phyloP scores from a whole-genome alignment of 106 monocot genomes.

The Alisma plantagoaquatica region DNA sequence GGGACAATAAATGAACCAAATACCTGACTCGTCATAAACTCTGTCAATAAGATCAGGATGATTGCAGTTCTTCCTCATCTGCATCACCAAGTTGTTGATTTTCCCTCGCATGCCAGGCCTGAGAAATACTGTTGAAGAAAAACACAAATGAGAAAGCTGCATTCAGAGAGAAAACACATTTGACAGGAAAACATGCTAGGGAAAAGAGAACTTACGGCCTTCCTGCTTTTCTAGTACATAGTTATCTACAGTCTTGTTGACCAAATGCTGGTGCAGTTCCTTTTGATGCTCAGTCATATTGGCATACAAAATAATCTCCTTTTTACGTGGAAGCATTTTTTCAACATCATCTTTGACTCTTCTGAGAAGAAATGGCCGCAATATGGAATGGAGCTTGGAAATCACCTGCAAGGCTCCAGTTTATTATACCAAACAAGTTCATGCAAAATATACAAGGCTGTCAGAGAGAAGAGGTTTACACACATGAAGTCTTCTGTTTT shows the following conservation, averaged over 20 bases:
- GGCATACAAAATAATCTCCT: slow-evolving; percentile 96
- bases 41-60: slow-evolving; percentile 91
- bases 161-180: too few relatives aligned
- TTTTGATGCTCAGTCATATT: slow-evolving; percentile 87
- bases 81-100: slow-evolving; percentile 71
- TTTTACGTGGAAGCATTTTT: slow-evolving; percentile 82
- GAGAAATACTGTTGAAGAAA: slow-evolving; percentile 22
- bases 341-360: slow-evolving; percentile 97
- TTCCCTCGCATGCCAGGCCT: slow-evolving; percentile 58
- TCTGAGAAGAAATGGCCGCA: slow-evolving; percentile 90
- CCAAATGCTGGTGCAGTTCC: slow-evolving; percentile 63
- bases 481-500: slow-evolving; percentile 79
- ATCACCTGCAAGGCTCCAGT: slow-evolving; percentile 66
- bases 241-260: slow-evolving; percentile 64
- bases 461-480: too few relatives aligned
- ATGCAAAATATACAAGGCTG: too few relatives aligned
- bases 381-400: slow-evolving; percentile 85
- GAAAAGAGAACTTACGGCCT: slow-evolving; percentile 17
- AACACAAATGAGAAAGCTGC: slow-evolving; percentile 1
- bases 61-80: slow-evolving; percentile 87
- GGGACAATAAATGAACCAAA: too few relatives aligned
- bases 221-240: slow-evolving; percentile 35
- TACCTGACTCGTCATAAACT: slow-evolving; percentile 38
- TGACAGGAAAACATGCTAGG: background rate
- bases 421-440: too few relatives aligned